phyloP scores from a whole-genome alignment of 805 yeast species.

The Ogataea methanolica region DNA sequence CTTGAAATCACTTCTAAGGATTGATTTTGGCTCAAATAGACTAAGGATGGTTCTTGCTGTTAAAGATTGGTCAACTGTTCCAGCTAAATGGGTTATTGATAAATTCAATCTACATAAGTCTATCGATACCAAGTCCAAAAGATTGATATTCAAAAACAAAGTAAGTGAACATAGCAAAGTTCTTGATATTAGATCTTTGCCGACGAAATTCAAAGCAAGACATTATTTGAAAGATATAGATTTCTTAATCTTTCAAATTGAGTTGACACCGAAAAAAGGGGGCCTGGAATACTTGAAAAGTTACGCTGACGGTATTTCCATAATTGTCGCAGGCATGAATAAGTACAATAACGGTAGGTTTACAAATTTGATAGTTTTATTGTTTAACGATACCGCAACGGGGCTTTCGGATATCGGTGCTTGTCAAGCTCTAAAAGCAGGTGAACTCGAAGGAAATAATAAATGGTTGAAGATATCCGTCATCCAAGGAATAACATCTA shows the following conservation, averaged over 20 bases:
- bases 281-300: conserved; percentile 10
- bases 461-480: conserved; percentile 1
- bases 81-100: conserved; percentile 46
- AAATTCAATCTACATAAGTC: conserved; percentile 35
- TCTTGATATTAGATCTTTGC: conserved; percentile 38
- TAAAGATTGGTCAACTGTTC: conserved; percentile 41
- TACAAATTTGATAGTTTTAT: conserved; percentile 4
- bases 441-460: background rate
- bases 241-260: conserved; percentile 50
- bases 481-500: background rate
- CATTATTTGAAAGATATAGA: conserved; percentile 36
- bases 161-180: conserved; percentile 3
- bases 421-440: conserved; percentile 1
- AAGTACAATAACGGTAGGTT: conserved; percentile 8
- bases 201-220: conserved; percentile 34
- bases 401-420: background rate
- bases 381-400: conserved; percentile 2
- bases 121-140: conserved; percentile 18
- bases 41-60: conserved; percentile 36
- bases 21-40: conserved; percentile 16
- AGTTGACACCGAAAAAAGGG: conserved; percentile 26
- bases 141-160: background rate
- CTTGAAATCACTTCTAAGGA: background rate
- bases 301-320: conserved; percentile 16
- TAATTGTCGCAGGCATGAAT: conserved; percentile 17